Conservation (phyloP, 805 yeast species). For the Cyberlindnera subsufficiens region DNA sequence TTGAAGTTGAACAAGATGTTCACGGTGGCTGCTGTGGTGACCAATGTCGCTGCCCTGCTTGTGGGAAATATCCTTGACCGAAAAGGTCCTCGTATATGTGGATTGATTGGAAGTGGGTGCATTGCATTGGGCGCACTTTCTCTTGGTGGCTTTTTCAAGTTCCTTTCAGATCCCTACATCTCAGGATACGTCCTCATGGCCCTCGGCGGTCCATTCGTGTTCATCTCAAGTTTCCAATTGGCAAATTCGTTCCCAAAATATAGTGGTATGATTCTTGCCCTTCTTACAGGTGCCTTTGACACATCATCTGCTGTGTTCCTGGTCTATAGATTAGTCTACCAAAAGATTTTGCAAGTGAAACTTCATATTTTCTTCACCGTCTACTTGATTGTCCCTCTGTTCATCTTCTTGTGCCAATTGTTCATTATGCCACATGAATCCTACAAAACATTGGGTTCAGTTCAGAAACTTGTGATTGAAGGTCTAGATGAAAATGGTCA, state of each 20-base stretch:
- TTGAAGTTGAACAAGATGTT: conserved; percentile 75
- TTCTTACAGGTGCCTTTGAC: conserved; percentile 91
- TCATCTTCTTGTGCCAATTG: conserved; percentile 68
- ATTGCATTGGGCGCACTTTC: conserved; percentile 50
- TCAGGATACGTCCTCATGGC: conserved; percentile 74
- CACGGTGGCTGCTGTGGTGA: conserved; percentile 79
- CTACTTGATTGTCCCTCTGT: conserved; percentile 72
- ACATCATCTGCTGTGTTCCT: conserved; percentile 86
- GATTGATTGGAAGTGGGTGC: conserved; percentile 62
- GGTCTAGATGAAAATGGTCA: conserved; percentile 69
- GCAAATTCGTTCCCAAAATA: conserved; percentile 80
- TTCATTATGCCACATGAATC: conserved; percentile 76
- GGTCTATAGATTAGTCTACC: conserved; percentile 62
- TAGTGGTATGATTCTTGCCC: conserved; percentile 76
- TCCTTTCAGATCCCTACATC: conserved; percentile 56
- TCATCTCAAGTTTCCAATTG: conserved; percentile 84
- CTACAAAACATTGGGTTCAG: conserved; percentile 64
- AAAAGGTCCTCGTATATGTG: conserved; percentile 77
- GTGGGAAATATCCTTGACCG: conserved; percentile 78
- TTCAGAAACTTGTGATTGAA: conserved; percentile 65
- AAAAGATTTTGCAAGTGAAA: conserved; percentile 29
- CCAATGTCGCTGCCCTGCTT: conserved; percentile 75
- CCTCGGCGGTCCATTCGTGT: conserved; percentile 90
- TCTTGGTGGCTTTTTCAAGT: conserved; percentile 35
- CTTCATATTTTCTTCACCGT: conserved; percentile 55